Conservation (phyloP, 2,329 filamentous ascomycete genomes). For the Trichoderma atroviride region DNA sequence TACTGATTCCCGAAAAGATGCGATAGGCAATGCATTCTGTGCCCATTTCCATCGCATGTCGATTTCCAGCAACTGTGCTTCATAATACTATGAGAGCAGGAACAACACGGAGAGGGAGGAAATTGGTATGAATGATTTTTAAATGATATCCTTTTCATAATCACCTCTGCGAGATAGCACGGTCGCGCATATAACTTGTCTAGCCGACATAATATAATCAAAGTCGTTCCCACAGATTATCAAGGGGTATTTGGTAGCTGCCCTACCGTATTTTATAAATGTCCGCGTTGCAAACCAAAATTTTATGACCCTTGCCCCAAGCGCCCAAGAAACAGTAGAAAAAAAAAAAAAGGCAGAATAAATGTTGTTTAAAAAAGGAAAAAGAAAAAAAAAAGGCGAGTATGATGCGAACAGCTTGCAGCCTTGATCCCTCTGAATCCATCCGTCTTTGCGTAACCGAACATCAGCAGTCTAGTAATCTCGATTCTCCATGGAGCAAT, state of each 20-base stretch:
- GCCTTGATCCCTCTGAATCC: slow-evolving; percentile 26
- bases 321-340: slow-evolving; percentile 32
- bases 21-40: too few relatives aligned
- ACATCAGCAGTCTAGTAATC: slow-evolving; percentile 15
- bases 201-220: not conserved
- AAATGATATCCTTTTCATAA: not conserved
- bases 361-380: not conserved
- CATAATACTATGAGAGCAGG: not conserved
- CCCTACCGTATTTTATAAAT: slow-evolving; percentile 27
- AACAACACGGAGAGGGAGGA: not conserved
- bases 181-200: not conserved
- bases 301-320: slow-evolving; percentile 32
- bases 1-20: not conserved
- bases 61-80: not conserved
- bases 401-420: slow-evolving; percentile 18
- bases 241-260: slow-evolving; percentile 28
- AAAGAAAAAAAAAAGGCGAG: not conserved
- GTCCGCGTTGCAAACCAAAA: slow-evolving; percentile 8
- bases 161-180: not conserved
- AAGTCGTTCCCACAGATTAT: slow-evolving; percentile 30
- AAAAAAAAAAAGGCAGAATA: not conserved
- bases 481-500: not conserved
- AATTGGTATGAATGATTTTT: not conserved
- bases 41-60: not conserved
- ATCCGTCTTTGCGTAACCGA: slow-evolving; percentile 26